Percentiles rank a stretch among this genome's conserved stretches.
Conservation (phyloP, 2,329 filamentous ascomycete genomes). For the Xylaria sp. region DNA sequence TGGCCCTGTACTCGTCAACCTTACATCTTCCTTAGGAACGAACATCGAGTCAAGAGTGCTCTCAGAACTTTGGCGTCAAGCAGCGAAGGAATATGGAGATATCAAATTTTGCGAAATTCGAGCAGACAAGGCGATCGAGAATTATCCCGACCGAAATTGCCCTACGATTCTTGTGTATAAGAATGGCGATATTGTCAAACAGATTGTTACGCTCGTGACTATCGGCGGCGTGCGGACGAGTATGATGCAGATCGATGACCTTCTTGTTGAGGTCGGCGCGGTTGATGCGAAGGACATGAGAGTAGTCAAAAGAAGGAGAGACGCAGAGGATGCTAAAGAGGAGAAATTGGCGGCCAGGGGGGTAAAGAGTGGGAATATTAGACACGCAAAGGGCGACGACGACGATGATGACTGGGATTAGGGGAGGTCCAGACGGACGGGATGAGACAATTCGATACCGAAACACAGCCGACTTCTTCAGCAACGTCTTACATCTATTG, state of each 20-base stretch:
- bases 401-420: conserved; percentile 73
- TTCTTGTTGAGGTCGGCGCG: conserved; percentile 85
- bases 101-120: conserved; percentile 98
- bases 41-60: conserved; percentile 88
- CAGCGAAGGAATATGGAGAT: conserved; percentile 88
- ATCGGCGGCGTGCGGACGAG: conserved; percentile 77
- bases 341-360: conserved; percentile 64
- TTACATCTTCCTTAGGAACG: conserved; percentile 80
- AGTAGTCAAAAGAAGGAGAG: conserved; percentile 70
- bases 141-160: conserved; percentile 94
- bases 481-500: conserved; percentile 9
- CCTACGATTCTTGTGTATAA: conserved; percentile 94
- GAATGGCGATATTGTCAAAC: conserved; percentile 90
- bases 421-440: conserved; percentile 36
- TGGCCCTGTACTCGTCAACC: conserved; percentile 77
- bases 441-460: conserved; percentile 19
- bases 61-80: conserved; percentile 84
- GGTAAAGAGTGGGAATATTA: conserved; percentile 63
- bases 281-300: conserved; percentile 82
- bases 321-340: conserved; percentile 70
- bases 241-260: conserved; percentile 79
- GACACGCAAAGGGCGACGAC: conserved; percentile 55
- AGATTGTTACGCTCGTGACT: conserved; percentile 88
- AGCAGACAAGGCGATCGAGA: conserved; percentile 92
- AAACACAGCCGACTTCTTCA: conserved; percentile 2